Evolutionary conservation across 257 asterid species (phyloP).

Genomic region (Orobanche coerulescens): DNA sequence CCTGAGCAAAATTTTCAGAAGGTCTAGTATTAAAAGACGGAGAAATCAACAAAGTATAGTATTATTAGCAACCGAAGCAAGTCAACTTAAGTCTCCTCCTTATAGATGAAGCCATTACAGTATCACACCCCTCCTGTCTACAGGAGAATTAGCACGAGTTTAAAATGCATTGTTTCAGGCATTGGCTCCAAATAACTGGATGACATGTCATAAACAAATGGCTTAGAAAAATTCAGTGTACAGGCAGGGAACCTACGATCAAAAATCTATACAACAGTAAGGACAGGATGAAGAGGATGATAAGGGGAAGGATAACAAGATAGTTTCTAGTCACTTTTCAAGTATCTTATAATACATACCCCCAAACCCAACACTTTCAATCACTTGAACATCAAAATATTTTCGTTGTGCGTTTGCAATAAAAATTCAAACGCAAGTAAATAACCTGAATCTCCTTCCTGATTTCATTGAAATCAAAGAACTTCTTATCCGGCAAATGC

Average conservation of each 20-base stretch:
- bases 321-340: background rate
- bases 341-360: background rate
- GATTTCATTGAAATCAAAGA: constrained; percentile 63
- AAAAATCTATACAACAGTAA: too few species aligned
- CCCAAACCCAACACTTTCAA: background rate
- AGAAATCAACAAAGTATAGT: background rate
- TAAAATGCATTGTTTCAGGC: background rate
- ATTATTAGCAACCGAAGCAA: background rate
- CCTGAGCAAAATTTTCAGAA: constrained; percentile 38
- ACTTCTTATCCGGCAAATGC: constrained; percentile 63
- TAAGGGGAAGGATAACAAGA: too few species aligned
- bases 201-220: background rate
- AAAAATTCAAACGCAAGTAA: background rate
- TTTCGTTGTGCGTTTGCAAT: background rate
- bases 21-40: constrained; percentile 5
- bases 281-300: too few species aligned
- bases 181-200: background rate
- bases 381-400: background rate
- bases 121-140: background rate
- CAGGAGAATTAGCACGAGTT: background rate
- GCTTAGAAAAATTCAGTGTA: background rate
- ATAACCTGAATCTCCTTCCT: constrained; percentile 77
- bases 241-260: too few species aligned
- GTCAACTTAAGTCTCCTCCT: too few species aligned
- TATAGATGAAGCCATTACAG: background rate